phyloP scores from a whole-genome alignment of 345 rosid species.

The Carallia brachiata region DNA sequence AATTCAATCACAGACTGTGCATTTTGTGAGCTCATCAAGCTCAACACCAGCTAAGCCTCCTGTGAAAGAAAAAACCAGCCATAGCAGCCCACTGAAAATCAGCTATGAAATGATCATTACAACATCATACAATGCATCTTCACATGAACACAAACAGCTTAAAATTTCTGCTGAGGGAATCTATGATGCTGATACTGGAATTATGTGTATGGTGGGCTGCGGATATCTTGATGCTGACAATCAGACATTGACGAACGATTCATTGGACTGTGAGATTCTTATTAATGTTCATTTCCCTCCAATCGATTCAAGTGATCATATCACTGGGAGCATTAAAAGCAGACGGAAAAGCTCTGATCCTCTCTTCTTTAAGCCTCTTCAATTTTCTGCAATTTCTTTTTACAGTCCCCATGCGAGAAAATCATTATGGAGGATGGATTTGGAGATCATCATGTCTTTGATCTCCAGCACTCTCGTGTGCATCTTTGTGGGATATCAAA shows the following conservation, averaged over 20 bases:
- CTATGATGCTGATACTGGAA: conserved; percentile 31
- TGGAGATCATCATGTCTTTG: conserved; percentile 22
- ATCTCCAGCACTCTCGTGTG: conserved; percentile 23
- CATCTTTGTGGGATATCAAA: conserved; percentile 20
- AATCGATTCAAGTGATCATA: conserved; percentile 12
- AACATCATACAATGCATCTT: conserved; percentile 6
- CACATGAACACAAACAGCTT: not conserved
- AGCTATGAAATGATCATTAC: conserved; percentile 25
- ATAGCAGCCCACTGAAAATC: conserved; percentile 19
- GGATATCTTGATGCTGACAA: not conserved
- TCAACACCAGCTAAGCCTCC: not conserved
- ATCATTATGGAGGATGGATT: conserved; percentile 23
- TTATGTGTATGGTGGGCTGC: conserved; percentile 29
- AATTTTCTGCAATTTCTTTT: conserved; percentile 13
- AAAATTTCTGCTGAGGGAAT: conserved; percentile 31
- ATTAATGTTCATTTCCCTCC: conserved; percentile 22
- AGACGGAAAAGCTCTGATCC: not conserved
- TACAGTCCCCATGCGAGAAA: not conserved
- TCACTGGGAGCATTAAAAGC: conserved; percentile 13
- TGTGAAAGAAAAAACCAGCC: not conserved
- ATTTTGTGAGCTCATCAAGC: not conserved
- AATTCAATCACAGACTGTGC: no score
- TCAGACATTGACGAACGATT: not conserved
- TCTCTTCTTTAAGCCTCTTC: conserved; percentile 8
- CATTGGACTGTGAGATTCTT: conserved; percentile 21